phyloP scores from a whole-genome alignment of 108 stramenopile species.

The Nitzschia sp. region DNA sequence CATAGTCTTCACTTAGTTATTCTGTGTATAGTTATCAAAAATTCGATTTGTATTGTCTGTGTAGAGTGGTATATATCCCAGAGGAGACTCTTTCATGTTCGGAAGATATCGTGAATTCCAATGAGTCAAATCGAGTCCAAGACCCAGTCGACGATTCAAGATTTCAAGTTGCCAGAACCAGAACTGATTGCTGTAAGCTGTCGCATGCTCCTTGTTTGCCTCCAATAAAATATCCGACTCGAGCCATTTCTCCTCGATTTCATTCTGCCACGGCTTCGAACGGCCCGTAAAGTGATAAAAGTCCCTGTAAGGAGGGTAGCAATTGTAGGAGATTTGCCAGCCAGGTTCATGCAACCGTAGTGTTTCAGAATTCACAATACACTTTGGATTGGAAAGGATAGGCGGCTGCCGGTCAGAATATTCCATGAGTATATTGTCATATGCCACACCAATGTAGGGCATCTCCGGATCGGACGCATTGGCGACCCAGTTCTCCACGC shows the following conservation, averaged over 20 bases:
- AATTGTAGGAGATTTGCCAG: neutral
- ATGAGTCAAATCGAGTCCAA: neutral
- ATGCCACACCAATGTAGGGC: neutral
- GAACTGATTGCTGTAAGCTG: neutral
- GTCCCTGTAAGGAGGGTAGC: conserved; percentile 31
- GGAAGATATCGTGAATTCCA: conserved; percentile 12
- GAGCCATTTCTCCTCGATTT: neutral
- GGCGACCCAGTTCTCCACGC: conserved; percentile 28
- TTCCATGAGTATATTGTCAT: neutral
- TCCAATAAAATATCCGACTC: neutral
- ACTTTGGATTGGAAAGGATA: neutral
- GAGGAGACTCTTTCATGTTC: conserved; percentile 8
- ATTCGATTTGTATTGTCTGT: no score
- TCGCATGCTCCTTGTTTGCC: neutral
- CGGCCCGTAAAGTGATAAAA: conserved; percentile 41
- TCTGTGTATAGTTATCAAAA: neutral
- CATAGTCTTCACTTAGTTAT: no score
- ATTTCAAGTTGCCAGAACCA: neutral
- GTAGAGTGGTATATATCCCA: conserved; percentile 13
- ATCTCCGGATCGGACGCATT: neutral
- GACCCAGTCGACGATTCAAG: neutral
- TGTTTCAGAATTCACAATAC: neutral
- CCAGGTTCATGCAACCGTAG: neutral
- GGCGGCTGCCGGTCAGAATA: neutral
- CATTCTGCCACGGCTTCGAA: conserved; percentile 44